Conservation (phyloP, 768 basidiomycete genomes). For the Serendipita sp. region DNA sequence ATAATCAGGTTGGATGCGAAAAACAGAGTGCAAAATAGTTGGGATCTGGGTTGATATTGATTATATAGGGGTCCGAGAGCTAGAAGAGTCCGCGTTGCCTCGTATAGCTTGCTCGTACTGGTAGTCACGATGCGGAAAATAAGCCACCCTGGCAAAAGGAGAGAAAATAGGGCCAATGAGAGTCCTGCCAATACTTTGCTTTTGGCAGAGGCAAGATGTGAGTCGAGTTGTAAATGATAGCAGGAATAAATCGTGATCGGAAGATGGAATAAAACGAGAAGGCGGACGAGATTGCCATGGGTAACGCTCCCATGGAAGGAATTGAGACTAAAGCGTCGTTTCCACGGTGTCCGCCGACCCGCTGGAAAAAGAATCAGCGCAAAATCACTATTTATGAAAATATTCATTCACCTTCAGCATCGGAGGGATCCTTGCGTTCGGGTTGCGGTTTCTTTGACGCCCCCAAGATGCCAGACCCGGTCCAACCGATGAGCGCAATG, state of each 20-base stretch:
- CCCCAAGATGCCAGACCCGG: conserved; percentile 25
- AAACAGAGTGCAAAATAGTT: conserved; percentile 69
- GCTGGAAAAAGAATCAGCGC: conserved; percentile 12
- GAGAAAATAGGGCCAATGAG: conserved; percentile 63
- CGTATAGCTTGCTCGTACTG: conserved; percentile 79
- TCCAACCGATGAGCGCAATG: conserved; percentile 56
- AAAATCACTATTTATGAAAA: conserved; percentile 26
- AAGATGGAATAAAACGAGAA: conserved; percentile 85
- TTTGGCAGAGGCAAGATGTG: conserved; percentile 15
- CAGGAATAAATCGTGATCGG: conserved; percentile 85
- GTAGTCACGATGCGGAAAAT: conserved; percentile 65
- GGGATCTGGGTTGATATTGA: conserved; percentile 80
- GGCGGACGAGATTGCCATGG: conserved; percentile 80
- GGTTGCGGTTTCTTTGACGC: conserved; percentile 14
- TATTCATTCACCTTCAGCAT: conserved; percentile 9
- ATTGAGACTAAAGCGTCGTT: conserved; percentile 32
- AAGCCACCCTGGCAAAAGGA: conserved; percentile 58
- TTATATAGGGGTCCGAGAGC: conserved; percentile 87
- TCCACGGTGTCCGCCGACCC: conserved; percentile 7
- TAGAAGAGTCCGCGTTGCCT: conserved; percentile 83
- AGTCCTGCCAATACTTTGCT: conserved; percentile 58
- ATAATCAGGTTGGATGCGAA: conserved; percentile 70
- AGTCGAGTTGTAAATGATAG: conserved; percentile 44
- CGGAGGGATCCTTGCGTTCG: conserved; percentile 20
- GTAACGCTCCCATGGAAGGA: conserved; percentile 70